Percentiles rank a stretch among this genome's conserved stretches.
Evolutionary conservation across 768 basidiomycete species (phyloP).

Genomic region (Cystobasidium tubakii): DNA sequence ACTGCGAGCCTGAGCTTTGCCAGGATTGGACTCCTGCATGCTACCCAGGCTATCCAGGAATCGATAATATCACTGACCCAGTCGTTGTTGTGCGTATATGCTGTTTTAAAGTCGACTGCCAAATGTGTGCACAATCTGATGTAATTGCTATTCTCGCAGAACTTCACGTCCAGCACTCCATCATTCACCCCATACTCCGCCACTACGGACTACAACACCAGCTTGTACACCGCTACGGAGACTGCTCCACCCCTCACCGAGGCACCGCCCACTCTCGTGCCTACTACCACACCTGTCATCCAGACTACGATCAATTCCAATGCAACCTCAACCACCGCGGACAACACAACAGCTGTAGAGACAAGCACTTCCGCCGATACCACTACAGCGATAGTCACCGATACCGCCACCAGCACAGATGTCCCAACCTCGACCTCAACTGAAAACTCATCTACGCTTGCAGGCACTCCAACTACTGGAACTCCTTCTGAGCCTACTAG

Average conservation of each 20-base stretch:
- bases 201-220: not conserved
- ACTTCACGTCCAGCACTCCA: not conserved
- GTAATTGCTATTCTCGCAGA: not conserved
- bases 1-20: not conserved
- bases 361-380: not conserved
- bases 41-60: slow-evolving; percentile 10
- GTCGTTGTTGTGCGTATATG: not conserved
- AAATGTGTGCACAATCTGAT: not conserved
- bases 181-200: not conserved
- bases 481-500: not conserved
- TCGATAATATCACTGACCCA: not conserved
- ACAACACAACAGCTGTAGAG: not conserved
- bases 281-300: not conserved
- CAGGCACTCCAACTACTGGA: not conserved
- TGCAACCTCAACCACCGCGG: not conserved
- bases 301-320: not conserved
- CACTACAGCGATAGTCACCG: not conserved
- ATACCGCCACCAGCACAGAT: not conserved
- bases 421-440: not conserved
- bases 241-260: not conserved
- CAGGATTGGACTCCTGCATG: not conserved
- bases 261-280: not conserved
- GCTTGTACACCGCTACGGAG: not conserved
- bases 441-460: not conserved
- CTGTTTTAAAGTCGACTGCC: not conserved